Conservation (phyloP, 2,329 filamentous ascomycete genomes). For the Scedosporium minutisporum region DNA sequence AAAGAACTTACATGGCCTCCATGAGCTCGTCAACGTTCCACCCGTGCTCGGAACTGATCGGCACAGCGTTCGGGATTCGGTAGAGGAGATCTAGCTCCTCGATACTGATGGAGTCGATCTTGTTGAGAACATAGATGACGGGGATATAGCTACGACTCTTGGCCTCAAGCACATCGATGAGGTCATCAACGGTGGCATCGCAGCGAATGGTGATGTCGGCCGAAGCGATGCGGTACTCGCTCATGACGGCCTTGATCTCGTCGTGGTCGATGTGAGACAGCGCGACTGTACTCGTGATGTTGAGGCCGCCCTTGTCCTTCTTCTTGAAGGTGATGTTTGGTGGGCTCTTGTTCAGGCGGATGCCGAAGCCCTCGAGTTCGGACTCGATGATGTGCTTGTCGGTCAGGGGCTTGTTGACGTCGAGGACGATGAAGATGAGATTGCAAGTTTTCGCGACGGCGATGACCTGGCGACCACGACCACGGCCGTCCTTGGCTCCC, state of each 20-base stretch:
- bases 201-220: conserved; percentile 97
- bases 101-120: conserved; percentile 96
- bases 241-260: conserved; percentile 97
- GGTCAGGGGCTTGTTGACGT: conserved; percentile 95
- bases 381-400: conserved; percentile 94
- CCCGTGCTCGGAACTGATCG: conserved; percentile 93
- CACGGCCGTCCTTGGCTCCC: conserved; percentile 95
- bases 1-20: conserved; percentile 65
- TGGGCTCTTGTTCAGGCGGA: conserved; percentile 92
- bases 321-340: conserved; percentile 99
- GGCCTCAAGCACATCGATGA: conserved; percentile 92
- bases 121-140: conserved; percentile 98
- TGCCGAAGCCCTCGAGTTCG: conserved; percentile 94
- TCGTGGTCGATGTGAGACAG: conserved; percentile 88
- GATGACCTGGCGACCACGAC: conserved; percentile 95
- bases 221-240: conserved; percentile 91
- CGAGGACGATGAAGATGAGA: conserved; percentile 95
- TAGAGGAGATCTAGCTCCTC: conserved; percentile 95
- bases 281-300: conserved; percentile 89
- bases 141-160: conserved; percentile 94
- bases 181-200: conserved; percentile 92
- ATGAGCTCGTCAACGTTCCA: conserved; percentile 98
- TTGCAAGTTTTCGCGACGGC: conserved; percentile 98
- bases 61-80: conserved; percentile 91
- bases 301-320: conserved; percentile 97